Evolutionary conservation across 257 asterid species (phyloP), one percentile per base, ranked within the genome.

Genomic region (Ocimum tenuiflorum): DNA sequence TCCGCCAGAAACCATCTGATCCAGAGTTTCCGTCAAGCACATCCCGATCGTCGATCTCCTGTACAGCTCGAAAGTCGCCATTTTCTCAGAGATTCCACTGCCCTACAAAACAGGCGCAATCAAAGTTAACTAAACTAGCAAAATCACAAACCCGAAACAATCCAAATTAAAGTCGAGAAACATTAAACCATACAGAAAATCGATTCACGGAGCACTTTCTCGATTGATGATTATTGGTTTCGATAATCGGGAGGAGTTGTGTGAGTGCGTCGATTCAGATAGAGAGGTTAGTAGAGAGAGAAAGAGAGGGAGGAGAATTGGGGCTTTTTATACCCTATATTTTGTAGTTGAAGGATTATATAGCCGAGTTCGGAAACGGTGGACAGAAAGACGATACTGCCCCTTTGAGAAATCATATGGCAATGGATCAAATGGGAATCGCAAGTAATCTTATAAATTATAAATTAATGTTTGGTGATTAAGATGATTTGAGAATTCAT

Each of bases 41-140:
- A 86, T 87, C 54, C 98, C 98, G 59, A 89, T 83, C 47, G 98
- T 87, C 3, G 98, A 91, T 74, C 95, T 83, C 72, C 96, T 60
- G 74, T 91, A 89, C 67, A 91, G 78, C 83, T 91, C 98, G 53
- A 91, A 91, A 63, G 96, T 91, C 59, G 98, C 91, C 98, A 91
- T 91, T 67, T 41, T 41, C 6, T 52, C 46, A 43, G 48, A 38
- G 12, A 27, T 14, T 55, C 33, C 12, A 24, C 49, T 55, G 36
- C 49, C 70, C 70, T 70, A 50, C 50, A 70, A 42, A 51, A 63
- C 19, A 48, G 35, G 48, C 39, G 23, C 3, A 70, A 54, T 17
- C 52, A 60, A 61, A 48, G 55, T 22, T 58, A 47, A 57, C 42
- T 27, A 57, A 41, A 46, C 47, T 39, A 20, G 60, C 6, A 31